Percentiles rank a stretch among this genome's conserved stretches.
Evolutionary conservation across 306 rosid genomes (phyloP).

Genomic region (Notholithocarpus densiflorus): DNA sequence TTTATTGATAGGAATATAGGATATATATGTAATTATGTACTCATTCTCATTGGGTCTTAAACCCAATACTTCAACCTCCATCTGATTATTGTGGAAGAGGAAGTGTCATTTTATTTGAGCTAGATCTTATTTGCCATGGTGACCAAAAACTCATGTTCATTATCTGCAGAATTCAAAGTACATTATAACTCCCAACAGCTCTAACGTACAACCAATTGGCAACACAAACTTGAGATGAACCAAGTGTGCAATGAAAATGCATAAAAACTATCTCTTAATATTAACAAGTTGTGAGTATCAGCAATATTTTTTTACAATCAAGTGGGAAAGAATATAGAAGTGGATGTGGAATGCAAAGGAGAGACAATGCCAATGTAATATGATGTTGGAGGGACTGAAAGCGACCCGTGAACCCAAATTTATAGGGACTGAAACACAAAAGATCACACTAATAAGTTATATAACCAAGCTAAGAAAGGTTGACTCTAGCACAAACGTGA

Average conservation of each 20-base stretch:
- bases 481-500: background rate
- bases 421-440: too few species aligned
- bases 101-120: too few species aligned
- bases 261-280: background rate
- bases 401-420: too few species aligned
- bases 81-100: too few species aligned
- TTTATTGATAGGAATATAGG: too few species aligned
- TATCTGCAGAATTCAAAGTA: too few species aligned
- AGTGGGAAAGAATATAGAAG: background rate
- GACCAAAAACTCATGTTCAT: too few species aligned
- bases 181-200: background rate
- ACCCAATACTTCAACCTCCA: too few species aligned
- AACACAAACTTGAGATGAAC: background rate
- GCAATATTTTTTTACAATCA: background rate
- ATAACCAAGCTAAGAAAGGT: background rate
- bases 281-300: background rate
- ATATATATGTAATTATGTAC: too few species aligned
- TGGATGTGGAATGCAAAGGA: background rate
- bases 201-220: background rate
- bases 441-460: too few species aligned
- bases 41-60: too few species aligned
- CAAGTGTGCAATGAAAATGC: background rate
- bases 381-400: background rate
- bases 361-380: background rate
- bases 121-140: too few species aligned